Evolutionary conservation across 1,284 basidiomycete genomes (phyloP).

Genomic region (Moniliophthora roreri): DNA sequence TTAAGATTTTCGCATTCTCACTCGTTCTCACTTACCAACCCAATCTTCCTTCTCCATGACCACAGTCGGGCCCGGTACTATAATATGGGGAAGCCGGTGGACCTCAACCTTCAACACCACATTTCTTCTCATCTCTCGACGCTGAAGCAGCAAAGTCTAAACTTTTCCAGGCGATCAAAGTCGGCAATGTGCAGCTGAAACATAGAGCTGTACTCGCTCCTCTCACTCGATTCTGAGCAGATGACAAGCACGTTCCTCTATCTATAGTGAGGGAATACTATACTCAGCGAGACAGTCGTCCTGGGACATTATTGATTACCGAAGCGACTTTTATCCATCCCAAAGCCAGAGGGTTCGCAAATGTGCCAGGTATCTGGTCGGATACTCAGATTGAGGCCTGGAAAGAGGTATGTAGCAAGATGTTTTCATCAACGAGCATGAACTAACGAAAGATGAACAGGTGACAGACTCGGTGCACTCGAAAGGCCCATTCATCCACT

Average conservation of each 20-base stretch:
- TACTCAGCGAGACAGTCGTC: slow-evolving; percentile 29
- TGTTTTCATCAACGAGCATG: neutral
- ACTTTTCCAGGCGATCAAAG: slow-evolving; percentile 25
- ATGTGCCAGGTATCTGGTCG: slow-evolving; percentile 36
- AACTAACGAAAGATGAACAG: slow-evolving; percentile 14
- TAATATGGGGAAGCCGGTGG: too few species aligned
- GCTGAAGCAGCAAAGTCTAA: slow-evolving; percentile 6
- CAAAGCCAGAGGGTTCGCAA: slow-evolving; percentile 23
- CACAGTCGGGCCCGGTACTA: too few species aligned
- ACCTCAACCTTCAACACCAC: too few species aligned
- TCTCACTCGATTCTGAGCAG: slow-evolving; percentile 25
- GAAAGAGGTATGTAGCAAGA: slow-evolving; percentile 29
- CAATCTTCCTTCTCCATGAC: too few species aligned
- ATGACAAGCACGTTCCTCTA: slow-evolving; percentile 22
- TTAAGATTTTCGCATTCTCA: too few species aligned
- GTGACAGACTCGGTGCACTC: slow-evolving; percentile 35
- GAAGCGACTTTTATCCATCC: slow-evolving; percentile 35
- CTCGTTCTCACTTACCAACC: too few species aligned
- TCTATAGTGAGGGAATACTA: slow-evolving; percentile 34
- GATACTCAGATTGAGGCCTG: slow-evolving; percentile 36
- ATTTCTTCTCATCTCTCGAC: too few species aligned
- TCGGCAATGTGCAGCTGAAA: slow-evolving; percentile 21
- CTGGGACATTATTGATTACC: slow-evolving; percentile 37
- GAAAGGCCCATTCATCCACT: slow-evolving; percentile 41
- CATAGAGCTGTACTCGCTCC: slow-evolving; percentile 29